Percentiles rank a stretch among this genome's conserved stretches.
Conservation (phyloP, 345 rosid genomes). For the Litchi chinensis region DNA sequence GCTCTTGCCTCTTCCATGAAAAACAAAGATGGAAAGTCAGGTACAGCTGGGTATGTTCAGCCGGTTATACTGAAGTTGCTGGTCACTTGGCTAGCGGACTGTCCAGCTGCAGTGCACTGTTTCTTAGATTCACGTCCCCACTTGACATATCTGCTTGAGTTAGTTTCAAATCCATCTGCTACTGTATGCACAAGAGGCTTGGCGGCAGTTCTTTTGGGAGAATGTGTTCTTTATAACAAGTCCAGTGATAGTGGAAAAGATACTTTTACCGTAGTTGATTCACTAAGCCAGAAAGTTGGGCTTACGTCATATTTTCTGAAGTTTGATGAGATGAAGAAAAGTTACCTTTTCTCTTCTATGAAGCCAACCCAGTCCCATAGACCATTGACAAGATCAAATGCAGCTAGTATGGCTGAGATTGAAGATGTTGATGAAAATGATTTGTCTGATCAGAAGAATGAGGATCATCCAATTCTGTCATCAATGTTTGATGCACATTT, state of each 20-base stretch:
- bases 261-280: slow-evolving; percentile 75
- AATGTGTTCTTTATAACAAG: slow-evolving; percentile 76
- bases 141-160: slow-evolving; percentile 74
- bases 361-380: slow-evolving; percentile 51
- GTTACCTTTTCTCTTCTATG: slow-evolving; percentile 63
- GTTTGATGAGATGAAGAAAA: slow-evolving; percentile 89
- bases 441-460: slow-evolving; percentile 52
- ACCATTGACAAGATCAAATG: slow-evolving; percentile 75
- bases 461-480: slow-evolving; percentile 71
- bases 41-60: slow-evolving; percentile 54
- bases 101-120: slow-evolving; percentile 82
- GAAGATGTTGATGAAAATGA: slow-evolving; percentile 61
- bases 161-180: slow-evolving; percentile 68
- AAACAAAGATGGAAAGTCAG: slow-evolving; percentile 70
- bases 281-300: slow-evolving; percentile 86
- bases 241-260: slow-evolving; percentile 76
- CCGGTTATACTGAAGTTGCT: slow-evolving; percentile 85
- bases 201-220: slow-evolving; percentile 87
- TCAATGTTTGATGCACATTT: slow-evolving; percentile 63
- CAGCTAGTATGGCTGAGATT: slow-evolving; percentile 83
- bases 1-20: slow-evolving; percentile 83
- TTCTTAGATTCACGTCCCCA: slow-evolving; percentile 90
- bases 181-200: slow-evolving; percentile 75
- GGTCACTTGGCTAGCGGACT: slow-evolving; percentile 84
- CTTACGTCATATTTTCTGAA: slow-evolving; percentile 76